Conservation (phyloP, 192 early-diverging fungal genomes). For the Oehlia diaphana region DNA sequence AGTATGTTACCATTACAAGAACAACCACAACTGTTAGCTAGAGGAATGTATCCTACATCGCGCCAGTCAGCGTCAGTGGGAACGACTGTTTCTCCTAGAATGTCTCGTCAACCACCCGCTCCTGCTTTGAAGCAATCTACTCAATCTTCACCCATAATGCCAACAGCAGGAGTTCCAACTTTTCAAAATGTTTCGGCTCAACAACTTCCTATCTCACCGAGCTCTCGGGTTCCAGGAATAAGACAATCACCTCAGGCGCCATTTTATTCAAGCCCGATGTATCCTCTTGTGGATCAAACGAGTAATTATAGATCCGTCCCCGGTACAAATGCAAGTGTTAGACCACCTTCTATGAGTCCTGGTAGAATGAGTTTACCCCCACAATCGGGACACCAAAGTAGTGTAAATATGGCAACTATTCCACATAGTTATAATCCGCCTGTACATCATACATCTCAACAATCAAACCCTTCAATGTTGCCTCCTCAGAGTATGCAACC, state of each 20-base stretch:
- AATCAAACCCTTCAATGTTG: background rate
- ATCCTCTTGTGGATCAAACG: background rate
- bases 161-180: background rate
- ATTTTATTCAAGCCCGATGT: background rate
- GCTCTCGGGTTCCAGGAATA: background rate
- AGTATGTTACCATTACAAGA: background rate
- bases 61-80: background rate
- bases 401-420: constrained; percentile 5
- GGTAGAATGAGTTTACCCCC: background rate
- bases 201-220: background rate
- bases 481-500: background rate
- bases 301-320: background rate
- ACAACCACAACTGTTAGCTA: background rate
- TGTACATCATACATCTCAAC: background rate
- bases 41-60: background rate
- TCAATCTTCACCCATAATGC: background rate
- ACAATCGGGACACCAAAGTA: background rate
- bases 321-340: background rate
- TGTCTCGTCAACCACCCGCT: background rate
- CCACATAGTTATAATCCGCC: constrained; percentile 3
- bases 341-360: background rate
- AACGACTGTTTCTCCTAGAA: background rate
- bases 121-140: background rate
- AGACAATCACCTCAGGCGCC: background rate
- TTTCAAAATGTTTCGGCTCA: constrained; percentile 3